Evolutionary conservation across 2,329 filamentous ascomycete genomes (phyloP).

Genomic region (Pseudogymnoascus verrucosus): DNA sequence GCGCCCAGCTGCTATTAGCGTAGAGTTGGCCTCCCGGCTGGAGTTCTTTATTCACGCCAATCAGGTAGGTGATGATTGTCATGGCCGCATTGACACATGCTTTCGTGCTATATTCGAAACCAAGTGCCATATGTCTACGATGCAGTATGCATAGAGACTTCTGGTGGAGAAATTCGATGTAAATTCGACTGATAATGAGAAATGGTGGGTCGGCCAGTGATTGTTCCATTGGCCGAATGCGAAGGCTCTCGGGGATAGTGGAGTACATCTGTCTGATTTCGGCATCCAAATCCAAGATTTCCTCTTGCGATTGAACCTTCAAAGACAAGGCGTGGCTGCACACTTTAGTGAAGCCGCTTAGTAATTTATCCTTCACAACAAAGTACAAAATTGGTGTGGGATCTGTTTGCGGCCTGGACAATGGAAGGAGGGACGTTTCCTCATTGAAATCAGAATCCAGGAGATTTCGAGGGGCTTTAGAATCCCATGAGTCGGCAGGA

Average conservation of each 20-base stretch:
- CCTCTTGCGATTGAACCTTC: conserved; percentile 16
- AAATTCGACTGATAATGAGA: conserved; percentile 21
- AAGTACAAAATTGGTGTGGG: conserved; percentile 25
- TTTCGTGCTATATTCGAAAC: conserved; percentile 16
- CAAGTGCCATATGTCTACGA: conserved; percentile 22
- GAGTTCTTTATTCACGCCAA: conserved; percentile 24
- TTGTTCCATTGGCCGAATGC: conserved; percentile 18
- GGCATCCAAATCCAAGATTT: conserved; percentile 18
- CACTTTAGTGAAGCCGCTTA: conserved; percentile 24
- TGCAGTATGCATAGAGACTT: conserved; percentile 26
- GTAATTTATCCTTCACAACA: conserved; percentile 26
- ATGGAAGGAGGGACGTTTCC: conserved; percentile 18
- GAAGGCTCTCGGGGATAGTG: conserved; percentile 16
- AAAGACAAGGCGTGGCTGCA: conserved; percentile 25
- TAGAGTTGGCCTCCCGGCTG: conserved; percentile 20
- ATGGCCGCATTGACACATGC: conserved; percentile 19
- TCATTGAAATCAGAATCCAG: conserved; percentile 25
- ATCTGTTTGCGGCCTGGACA: conserved; percentile 20
- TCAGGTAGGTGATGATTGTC: conserved; percentile 18
- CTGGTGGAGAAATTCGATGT: conserved; percentile 21
- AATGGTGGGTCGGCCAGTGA: conserved; percentile 19
- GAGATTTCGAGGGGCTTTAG: conserved; percentile 22
- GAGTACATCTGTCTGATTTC: conserved; percentile 19
- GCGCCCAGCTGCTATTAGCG: conserved; percentile 19
- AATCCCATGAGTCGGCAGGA: conserved; percentile 19